phyloP scores from a whole-genome alignment of 1,139 yeast genomes.

The Hemisphaericaspora xylanilytica region DNA sequence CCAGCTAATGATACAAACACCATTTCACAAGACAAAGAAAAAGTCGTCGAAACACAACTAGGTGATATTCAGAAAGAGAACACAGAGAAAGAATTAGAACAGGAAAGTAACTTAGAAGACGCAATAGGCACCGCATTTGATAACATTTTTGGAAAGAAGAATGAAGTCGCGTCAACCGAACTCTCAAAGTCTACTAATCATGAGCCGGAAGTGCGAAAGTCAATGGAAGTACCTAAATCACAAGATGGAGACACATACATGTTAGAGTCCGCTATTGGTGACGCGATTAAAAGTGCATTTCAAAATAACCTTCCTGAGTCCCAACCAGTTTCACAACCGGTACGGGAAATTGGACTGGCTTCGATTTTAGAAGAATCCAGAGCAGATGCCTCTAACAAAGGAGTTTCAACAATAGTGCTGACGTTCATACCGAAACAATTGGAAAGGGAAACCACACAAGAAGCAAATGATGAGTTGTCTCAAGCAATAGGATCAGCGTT shows the following conservation, averaged over 20 bases:
- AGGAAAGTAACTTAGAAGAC: conserved; percentile 16
- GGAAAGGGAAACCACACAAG: conserved; percentile 1
- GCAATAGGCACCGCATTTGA: conserved; percentile 24
- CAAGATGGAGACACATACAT: conserved; percentile 17
- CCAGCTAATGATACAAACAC: neutral
- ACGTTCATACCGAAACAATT: neutral
- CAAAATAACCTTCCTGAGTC: neutral
- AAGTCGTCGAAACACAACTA: neutral
- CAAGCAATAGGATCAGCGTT: neutral
- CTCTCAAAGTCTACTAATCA: no score
- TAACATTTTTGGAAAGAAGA: conserved; percentile 2
- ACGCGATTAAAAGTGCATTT: conserved; percentile 20
- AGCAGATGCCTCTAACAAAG: conserved; percentile 22
- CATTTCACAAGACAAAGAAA: neutral
- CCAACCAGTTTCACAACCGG: neutral
- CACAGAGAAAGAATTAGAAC: conserved; percentile 5
- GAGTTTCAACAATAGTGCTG: neutral
- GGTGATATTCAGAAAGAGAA: neutral
- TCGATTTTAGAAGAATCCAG: conserved; percentile 23
- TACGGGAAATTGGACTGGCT: conserved; percentile 9
- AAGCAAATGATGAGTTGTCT: conserved; percentile 3
- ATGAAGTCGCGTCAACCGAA: no score
- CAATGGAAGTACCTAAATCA: neutral
- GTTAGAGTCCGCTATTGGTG: conserved; percentile 28
- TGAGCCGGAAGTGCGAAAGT: neutral